Conservation (phyloP, 1,139 yeast species). For the Scheffersomyces insectosa region DNA sequence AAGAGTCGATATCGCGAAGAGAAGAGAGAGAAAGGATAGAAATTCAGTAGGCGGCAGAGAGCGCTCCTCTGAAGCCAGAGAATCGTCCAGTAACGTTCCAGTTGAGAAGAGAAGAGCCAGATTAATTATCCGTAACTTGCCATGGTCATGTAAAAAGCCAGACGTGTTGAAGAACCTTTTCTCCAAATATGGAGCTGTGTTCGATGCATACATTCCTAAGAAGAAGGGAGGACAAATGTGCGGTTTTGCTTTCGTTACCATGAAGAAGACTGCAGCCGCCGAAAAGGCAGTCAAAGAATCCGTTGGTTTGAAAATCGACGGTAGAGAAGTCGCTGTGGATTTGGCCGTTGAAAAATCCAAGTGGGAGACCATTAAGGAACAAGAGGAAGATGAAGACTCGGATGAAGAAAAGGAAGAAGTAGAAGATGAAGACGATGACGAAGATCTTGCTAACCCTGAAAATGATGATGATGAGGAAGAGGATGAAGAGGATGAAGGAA, state of each 20-base stretch:
- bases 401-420: constrained; percentile 29
- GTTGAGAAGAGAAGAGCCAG: constrained; percentile 75
- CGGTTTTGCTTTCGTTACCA: constrained; percentile 93
- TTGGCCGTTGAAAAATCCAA: constrained; percentile 85
- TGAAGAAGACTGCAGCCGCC: constrained; percentile 81
- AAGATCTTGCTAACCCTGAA: constrained; percentile 22
- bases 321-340: constrained; percentile 92
- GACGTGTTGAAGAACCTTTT: constrained; percentile 69
- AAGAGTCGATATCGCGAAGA: constrained; percentile 84
- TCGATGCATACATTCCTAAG: constrained; percentile 87
- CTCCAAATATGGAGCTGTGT: constrained; percentile 79
- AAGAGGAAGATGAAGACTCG: constrained; percentile 43
- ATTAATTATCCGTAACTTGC: constrained; percentile 84
- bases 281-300: constrained; percentile 76
- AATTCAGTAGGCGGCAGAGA: constrained; percentile 12
- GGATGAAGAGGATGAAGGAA: constrained; percentile 36
- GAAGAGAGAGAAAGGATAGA: constrained; percentile 73
- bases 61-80: constrained; percentile 21
- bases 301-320: constrained; percentile 77
- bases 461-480: constrained; percentile 27
- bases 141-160: constrained; percentile 91
- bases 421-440: constrained; percentile 25
- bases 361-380: constrained; percentile 56
- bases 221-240: constrained; percentile 86
- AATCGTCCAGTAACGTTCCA: constrained; percentile 23